These are phyloP conservation scores for Cladobotryum mycophilum DNA, from an alignment of 2,329 filamentous ascomycete genomes.

Conservation along the genomic window DNA sequence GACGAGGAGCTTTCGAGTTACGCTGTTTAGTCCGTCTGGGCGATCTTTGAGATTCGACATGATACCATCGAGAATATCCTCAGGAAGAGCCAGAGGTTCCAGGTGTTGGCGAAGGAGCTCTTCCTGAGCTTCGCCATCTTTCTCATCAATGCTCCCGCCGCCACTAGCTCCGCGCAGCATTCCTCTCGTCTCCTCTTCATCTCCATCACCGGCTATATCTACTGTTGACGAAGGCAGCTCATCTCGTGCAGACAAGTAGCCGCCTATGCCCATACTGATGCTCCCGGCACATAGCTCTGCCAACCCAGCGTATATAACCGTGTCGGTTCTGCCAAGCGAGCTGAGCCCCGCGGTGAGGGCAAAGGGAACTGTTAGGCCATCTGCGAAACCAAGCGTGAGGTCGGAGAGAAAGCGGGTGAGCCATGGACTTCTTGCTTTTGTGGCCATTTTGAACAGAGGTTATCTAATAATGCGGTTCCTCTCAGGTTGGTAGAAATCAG, in stretches of 20 bases:
- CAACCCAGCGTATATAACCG: constrained; percentile 61
- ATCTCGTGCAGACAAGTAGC: constrained; percentile 55
- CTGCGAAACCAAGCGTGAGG: constrained; percentile 66
- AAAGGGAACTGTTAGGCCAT: constrained; percentile 70
- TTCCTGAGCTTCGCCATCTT: constrained; percentile 8
- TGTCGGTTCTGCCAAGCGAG: constrained; percentile 52
- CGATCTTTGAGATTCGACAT: constrained; percentile 19
- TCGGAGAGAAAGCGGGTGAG: constrained; percentile 48
- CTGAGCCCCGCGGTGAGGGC: constrained; percentile 65
- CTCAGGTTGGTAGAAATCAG: too few relatives aligned
- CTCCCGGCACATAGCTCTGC: constrained; percentile 66
- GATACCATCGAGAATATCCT: constrained; percentile 17
- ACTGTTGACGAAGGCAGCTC: constrained; percentile 16
- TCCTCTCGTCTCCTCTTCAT: constrained; percentile 19
- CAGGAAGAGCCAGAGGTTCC: constrained; percentile 24
- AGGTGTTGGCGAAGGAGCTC: constrained; percentile 27
- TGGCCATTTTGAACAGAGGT: constrained; percentile 13
- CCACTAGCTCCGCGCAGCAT: constrained; percentile 19
- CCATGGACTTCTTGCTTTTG: constrained; percentile 19
- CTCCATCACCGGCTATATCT: neutral
- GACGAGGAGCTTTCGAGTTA: constrained; percentile 16
- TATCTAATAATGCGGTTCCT: neutral
- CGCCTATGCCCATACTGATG: constrained; percentile 69
- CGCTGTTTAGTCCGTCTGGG: constrained; percentile 26
- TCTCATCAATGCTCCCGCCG: constrained; percentile 7